phyloP scores from a whole-genome alignment of 2,329 filamentous ascomycete species.

The Alternaria sp. region DNA sequence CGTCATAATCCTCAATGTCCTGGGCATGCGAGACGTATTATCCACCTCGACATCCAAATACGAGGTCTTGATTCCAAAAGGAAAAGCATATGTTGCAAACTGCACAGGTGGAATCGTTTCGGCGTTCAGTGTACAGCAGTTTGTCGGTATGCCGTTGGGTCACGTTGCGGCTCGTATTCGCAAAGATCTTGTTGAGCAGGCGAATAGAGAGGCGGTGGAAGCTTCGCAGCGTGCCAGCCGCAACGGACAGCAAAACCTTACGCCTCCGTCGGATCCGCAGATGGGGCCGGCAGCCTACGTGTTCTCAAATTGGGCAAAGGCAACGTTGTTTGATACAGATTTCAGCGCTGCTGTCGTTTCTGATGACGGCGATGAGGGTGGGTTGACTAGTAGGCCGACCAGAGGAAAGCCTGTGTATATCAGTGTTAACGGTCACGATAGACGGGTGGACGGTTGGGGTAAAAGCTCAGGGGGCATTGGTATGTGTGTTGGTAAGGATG shows the following conservation, averaged over 20 bases:
- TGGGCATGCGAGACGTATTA: constrained; percentile 28
- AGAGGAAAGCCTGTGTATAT: constrained; percentile 3
- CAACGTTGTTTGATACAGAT: constrained; percentile 19
- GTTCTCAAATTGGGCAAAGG: constrained; percentile 26
- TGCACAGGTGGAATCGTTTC: constrained; percentile 4
- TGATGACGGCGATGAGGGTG: no score
- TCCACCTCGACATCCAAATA: constrained; percentile 9
- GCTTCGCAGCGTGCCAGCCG: constrained; percentile 2
- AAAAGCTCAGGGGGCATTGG: constrained; percentile 13
- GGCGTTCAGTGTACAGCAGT: constrained; percentile 15
- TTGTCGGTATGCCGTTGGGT: constrained; percentile 25
- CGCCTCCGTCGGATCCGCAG: neutral
- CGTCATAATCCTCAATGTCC: constrained; percentile 31
- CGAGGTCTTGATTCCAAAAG: constrained; percentile 17
- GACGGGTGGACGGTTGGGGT: constrained; percentile 1
- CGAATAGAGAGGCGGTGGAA: constrained; percentile 23
- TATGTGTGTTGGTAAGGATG: constrained; percentile 21
- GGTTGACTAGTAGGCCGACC: neutral
- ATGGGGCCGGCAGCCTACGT: constrained; percentile 9
- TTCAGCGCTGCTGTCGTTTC: constrained; percentile 19
- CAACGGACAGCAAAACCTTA: neutral
- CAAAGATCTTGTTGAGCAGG: constrained; percentile 23
- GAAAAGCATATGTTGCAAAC: constrained; percentile 25
- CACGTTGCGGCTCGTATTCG: constrained; percentile 30
- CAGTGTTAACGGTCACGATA: neutral